phyloP scores from a whole-genome alignment of 2,329 filamentous ascomycete genomes.

The Fusarium citri region DNA sequence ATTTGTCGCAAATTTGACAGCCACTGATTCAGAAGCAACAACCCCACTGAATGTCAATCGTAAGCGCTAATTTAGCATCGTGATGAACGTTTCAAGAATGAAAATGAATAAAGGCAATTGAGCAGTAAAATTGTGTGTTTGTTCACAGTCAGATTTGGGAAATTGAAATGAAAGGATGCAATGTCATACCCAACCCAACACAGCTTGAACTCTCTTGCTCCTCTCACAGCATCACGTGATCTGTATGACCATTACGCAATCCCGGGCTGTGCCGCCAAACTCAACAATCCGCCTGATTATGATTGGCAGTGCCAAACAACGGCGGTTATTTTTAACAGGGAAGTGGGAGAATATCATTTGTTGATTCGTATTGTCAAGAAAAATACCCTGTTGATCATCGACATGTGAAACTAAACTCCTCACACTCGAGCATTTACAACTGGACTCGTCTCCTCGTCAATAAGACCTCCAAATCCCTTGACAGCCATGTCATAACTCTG shows the following conservation, averaged over 20 bases:
- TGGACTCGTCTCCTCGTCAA: slow-evolving; percentile 55
- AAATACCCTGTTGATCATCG: background rate
- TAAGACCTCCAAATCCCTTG: slow-evolving; percentile 57
- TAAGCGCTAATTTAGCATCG: background rate
- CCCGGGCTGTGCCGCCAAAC: background rate
- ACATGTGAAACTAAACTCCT: background rate
- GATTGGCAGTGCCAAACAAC: too few relatives aligned
- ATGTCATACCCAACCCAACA: background rate
- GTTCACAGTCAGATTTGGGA: background rate
- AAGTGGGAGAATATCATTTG: background rate
- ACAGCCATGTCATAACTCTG: slow-evolving; percentile 63
- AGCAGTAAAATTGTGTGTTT: background rate
- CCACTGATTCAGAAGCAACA: background rate
- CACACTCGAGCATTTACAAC: background rate
- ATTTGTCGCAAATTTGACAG: slow-evolving; percentile 1
- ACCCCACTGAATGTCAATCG: background rate
- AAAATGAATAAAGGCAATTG: background rate
- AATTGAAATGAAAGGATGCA: slow-evolving; percentile 3
- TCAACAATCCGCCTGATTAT: background rate
- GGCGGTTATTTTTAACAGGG: background rate
- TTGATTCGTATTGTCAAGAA: background rate
- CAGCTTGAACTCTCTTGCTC: background rate
- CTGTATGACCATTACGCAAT: slow-evolving; percentile 40
- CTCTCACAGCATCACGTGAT: slow-evolving; percentile 16
- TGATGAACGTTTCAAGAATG: background rate